A percentile compares a stretch with the other conserved stretches of the same genome.
These are phyloP conservation scores for Epicoccum sorghinum DNA, from an alignment of 2,329 filamentous ascomycete species.

Conservation along the genomic window DNA sequence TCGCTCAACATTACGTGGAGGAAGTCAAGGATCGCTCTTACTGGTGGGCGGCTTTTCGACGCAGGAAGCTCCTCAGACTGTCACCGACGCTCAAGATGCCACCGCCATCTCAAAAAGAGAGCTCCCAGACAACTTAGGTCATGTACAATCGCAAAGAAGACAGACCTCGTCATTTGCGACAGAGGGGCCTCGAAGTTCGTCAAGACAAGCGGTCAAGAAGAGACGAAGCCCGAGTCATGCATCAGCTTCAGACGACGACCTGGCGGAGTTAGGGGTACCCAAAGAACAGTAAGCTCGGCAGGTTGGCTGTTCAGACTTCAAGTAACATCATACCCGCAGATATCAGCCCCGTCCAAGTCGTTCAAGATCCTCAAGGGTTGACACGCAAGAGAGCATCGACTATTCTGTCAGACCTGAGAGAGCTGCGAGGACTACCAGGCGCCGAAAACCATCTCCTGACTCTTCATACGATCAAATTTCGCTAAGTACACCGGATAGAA, in stretches of 20 bases:
- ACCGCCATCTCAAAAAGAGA: too few relatives aligned
- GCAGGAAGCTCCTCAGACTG: too few relatives aligned
- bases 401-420: conserved; percentile 41
- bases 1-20: conserved; percentile 13
- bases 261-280: conserved; percentile 29
- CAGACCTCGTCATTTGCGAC: too few relatives aligned
- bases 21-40: conserved; percentile 9
- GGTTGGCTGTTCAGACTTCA: background rate
- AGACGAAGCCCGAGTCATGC: background rate
- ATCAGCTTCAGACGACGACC: conserved; percentile 33
- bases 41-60: conserved; percentile 10
- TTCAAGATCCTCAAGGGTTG: conserved; percentile 40
- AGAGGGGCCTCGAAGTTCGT: background rate
- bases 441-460: conserved; percentile 30
- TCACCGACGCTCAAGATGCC: too few relatives aligned
- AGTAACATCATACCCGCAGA: background rate
- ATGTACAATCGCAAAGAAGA: too few relatives aligned
- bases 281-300: conserved; percentile 32
- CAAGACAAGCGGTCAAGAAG: conserved; percentile 5
- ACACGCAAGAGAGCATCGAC: conserved; percentile 30
- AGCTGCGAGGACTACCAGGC: conserved; percentile 26
- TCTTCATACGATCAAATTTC: conserved; percentile 4
- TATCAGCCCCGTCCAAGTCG: conserved; percentile 46
- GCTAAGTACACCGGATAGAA: conserved; percentile 34
- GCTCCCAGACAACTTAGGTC: too few relatives aligned